These are phyloP conservation scores for Kalanchoe fedtschenkoi DNA, from an alignment of 164 flowering plant genomes.

Conservation along the genomic window DNA sequence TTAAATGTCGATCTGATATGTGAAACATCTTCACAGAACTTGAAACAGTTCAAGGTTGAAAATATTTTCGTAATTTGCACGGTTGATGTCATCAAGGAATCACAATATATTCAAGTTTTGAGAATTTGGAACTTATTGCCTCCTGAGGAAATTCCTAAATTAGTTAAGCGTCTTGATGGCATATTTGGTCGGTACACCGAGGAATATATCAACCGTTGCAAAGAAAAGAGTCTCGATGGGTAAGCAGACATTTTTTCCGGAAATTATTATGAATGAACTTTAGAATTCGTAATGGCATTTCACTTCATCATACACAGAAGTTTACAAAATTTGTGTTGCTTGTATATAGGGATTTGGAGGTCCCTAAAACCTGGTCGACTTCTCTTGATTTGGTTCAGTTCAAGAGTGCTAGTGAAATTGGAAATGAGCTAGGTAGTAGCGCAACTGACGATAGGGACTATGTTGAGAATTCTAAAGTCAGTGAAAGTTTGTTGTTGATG, in stretches of 20 bases:
- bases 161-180: conserved; percentile 40
- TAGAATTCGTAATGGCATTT: too few relatives aligned
- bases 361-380: conserved; percentile 50
- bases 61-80: conserved; percentile 38
- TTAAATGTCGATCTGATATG: conserved; percentile 24
- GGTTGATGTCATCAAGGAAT: conserved; percentile 35
- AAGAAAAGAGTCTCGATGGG: conserved; percentile 42
- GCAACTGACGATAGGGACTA: conserved; percentile 20
- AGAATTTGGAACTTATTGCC: conserved; percentile 71
- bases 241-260: conserved; percentile 16
- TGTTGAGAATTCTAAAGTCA: conserved; percentile 61
- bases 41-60: conserved; percentile 48
- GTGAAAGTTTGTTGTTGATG: conserved; percentile 67
- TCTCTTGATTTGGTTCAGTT: conserved; percentile 23
- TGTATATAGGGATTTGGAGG: conserved; percentile 37
- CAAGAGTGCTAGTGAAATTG: conserved; percentile 18
- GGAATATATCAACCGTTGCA: conserved; percentile 45
- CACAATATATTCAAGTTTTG: conserved; percentile 36
- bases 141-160: conserved; percentile 37
- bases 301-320: not conserved
- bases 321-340: not conserved
- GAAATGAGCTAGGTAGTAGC: conserved; percentile 7
- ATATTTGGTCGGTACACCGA: conserved; percentile 37
- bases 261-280: not conserved
- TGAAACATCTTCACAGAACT: conserved; percentile 29